Percentiles rank a stretch among this genome's conserved stretches.
Evolutionary conservation across 225 moss, liverwort and hornwort species (phyloP).

Genomic region (Antitrichia curtipendula): DNA sequence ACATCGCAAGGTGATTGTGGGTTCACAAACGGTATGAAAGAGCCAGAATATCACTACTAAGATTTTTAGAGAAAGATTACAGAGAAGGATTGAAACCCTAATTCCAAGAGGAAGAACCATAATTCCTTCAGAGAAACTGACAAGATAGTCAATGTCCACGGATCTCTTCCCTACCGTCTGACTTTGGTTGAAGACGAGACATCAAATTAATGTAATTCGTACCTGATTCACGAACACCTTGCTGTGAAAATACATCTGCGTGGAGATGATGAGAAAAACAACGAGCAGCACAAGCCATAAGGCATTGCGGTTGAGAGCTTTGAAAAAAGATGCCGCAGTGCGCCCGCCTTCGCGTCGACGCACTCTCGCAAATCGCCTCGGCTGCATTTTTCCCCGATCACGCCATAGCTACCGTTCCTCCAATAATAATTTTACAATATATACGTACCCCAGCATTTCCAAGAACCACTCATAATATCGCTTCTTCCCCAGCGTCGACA

Average conservation of each 20-base stretch:
- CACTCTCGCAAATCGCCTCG: conserved; percentile 25
- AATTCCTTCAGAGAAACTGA: not conserved
- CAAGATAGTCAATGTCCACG: not conserved
- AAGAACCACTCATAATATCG: not conserved
- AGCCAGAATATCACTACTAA: not conserved
- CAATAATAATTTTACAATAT: not conserved
- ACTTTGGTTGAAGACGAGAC: not conserved
- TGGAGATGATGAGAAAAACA: conserved; percentile 25
- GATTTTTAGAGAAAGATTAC: not conserved
- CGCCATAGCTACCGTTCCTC: not conserved
- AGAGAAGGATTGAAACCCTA: not conserved
- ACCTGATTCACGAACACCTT: conserved; percentile 43
- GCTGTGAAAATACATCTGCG: conserved; percentile 53
- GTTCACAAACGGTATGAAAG: not conserved
- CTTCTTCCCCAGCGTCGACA: not conserved
- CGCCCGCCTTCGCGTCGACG: conserved; percentile 6
- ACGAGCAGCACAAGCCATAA: conserved; percentile 41
- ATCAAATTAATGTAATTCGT: not conserved
- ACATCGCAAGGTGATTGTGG: not conserved
- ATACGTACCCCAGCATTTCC: not conserved
- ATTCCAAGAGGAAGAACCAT: not conserved
- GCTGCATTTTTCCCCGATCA: conserved; percentile 30
- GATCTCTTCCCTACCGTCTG: not conserved
- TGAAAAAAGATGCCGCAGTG: conserved; percentile 4
- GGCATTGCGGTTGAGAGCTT: conserved; percentile 51